Base-by-base conservation (phyloP, 495 filamentous ascomycete species). In the Penicillium psychrofluorescens region DNA sequence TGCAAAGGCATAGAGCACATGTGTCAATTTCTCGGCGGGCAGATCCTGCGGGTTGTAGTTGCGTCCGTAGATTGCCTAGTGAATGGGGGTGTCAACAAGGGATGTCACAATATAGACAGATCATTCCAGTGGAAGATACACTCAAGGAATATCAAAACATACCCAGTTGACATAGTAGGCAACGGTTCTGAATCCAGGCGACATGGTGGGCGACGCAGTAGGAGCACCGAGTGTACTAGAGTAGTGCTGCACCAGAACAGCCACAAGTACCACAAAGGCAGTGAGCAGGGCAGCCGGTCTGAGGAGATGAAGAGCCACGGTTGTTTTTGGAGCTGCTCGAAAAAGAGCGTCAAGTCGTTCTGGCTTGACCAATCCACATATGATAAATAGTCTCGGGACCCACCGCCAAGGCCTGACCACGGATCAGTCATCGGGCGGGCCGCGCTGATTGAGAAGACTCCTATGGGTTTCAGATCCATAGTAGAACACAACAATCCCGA, bases 1-100 rank as follows among this genome's bases (percentile, higher is more conserved):
- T 35, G 86, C 89, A 60, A 95, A 95, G 27, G 90, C 78, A 54
- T 95, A 98, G 11, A 96, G 79, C 5, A 97, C 70, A 66, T 98
- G 92, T 0, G 91, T 98, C 29, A 98, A 71, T 41, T 95, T 87
- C 35, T 88, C 78, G 6, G 81, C 86, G 2, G 90, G 91, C 11
- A 98, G 70, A 59, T 95, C 85, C 50, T 95, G 87, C 0, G 90
- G 89, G 32, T 84, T 78, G 63, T 94, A 84, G 49, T 90, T 80
- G 51, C 90, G 75, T 35, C 76, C 86, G 55, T 95, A 95, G 50
- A 95, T 94, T 30, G 82, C 86, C 89, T 88, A 70, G n/a, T 29
- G 11, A 1, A 41, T 35, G n/a, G 9, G 9, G 1, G 32, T 35
- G 27, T 46, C 30, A 46, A 30, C 29, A 36, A 11, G 15, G 33